These are phyloP conservation scores for Xylariaceae sp. DNA, from an alignment of 2,329 filamentous ascomycete species.

Conservation along the genomic window DNA sequence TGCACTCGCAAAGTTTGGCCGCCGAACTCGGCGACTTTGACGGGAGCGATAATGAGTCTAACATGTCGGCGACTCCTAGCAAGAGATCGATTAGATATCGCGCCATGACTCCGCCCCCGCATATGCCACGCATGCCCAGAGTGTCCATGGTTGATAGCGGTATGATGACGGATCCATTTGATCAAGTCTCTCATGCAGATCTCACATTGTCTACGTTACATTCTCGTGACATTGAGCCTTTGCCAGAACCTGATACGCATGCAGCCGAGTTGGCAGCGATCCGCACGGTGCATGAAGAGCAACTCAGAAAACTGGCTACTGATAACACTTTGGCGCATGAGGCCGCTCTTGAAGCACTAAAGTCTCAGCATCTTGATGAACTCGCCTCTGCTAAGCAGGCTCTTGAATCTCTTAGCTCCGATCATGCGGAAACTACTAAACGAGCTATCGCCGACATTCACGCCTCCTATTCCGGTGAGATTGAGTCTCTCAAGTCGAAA, in stretches of 20 bases:
- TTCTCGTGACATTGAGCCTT: constrained; percentile 38
- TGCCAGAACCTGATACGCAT: constrained; percentile 23
- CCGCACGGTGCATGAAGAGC: constrained; percentile 25
- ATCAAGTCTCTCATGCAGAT: constrained; percentile 17
- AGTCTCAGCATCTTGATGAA: constrained; percentile 24
- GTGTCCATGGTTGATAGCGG: constrained; percentile 55
- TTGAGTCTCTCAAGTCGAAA: constrained; percentile 24
- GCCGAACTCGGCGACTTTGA: constrained; percentile 82
- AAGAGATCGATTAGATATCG: constrained; percentile 42
- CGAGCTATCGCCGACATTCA: constrained; percentile 14
- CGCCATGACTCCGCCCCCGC: constrained; percentile 41
- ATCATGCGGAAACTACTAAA: constrained; percentile 15
- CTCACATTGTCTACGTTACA: constrained; percentile 43
- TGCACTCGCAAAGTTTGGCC: constrained; percentile 70
- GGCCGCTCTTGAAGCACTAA: constrained; percentile 24
- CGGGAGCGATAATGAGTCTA: constrained; percentile 67
- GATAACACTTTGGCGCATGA: constrained; percentile 26
- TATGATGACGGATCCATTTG: constrained; percentile 56
- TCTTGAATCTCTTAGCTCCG: constrained; percentile 17
- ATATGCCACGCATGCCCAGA: constrained; percentile 46
- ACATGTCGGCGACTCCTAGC: constrained; percentile 49
- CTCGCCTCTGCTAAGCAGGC: constrained; percentile 7
- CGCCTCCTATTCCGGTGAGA: constrained; percentile 20
- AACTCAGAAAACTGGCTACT: constrained; percentile 22
- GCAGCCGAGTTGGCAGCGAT: constrained; percentile 35